Percentiles rank a stretch among this genome's conserved stretches.
Evolutionary conservation across 306 rosid genomes (phyloP).

Genomic region (Citrullus mucosospermus): DNA sequence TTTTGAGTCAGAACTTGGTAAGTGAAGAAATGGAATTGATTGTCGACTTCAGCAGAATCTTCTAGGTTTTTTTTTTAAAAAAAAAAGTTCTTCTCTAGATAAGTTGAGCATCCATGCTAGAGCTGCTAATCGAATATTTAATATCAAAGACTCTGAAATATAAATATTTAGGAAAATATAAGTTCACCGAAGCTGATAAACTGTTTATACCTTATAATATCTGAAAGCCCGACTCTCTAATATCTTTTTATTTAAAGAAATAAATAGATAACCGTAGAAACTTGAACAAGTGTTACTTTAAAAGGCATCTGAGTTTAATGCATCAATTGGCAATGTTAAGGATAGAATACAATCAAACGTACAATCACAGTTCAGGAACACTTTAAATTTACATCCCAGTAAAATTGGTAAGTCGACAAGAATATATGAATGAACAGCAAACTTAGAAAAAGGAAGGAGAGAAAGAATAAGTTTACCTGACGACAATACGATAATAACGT

Average conservation of each 20-base stretch:
- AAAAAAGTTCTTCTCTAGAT: background rate
- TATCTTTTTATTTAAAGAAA: background rate
- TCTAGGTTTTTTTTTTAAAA: background rate
- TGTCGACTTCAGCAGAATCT: background rate
- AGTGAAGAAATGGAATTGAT: background rate
- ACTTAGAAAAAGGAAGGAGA: background rate
- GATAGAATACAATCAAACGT: background rate
- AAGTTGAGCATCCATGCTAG: background rate
- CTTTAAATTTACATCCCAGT: background rate
- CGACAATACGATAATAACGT: slow-evolving; percentile 67
- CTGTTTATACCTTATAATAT: background rate
- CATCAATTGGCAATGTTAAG: background rate
- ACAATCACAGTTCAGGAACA: background rate
- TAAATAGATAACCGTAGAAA: background rate
- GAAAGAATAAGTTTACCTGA: slow-evolving; percentile 37
- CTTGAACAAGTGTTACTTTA: background rate
- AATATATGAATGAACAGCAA: background rate
- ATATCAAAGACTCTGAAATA: background rate
- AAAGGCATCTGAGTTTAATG: background rate
- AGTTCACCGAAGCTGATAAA: background rate
- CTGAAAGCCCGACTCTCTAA: background rate
- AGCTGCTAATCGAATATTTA: background rate
- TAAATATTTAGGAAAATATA: background rate
- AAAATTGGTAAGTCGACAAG: background rate
- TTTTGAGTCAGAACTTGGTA: background rate